These are phyloP conservation scores for Skeletonema tropicum DNA, from an alignment of 108 stramenopile species.

Conservation along the genomic window DNA sequence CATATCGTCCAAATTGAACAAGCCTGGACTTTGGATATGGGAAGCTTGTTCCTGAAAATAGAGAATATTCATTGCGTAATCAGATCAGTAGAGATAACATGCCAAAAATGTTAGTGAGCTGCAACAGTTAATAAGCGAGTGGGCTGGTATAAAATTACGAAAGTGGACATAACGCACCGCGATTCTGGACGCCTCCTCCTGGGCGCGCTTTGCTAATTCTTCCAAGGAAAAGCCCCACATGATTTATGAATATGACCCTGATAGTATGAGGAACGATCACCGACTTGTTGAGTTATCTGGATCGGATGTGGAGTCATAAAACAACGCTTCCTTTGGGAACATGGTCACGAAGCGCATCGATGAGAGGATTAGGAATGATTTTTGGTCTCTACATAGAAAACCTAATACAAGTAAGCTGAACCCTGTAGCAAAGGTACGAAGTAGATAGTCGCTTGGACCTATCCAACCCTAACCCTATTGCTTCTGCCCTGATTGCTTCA, in stretches of 20 bases:
- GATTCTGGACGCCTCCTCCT: constrained; percentile 66
- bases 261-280: not conserved
- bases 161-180: constrained; percentile 40
- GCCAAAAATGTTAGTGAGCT: not conserved
- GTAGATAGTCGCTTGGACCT: too few relatives aligned
- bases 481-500: too few relatives aligned
- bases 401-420: too few relatives aligned
- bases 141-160: not conserved
- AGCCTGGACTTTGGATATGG: not conserved
- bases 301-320: not conserved
- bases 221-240: constrained; percentile 80
- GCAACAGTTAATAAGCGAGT: not conserved
- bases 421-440: too few relatives aligned
- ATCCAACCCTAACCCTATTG: too few relatives aligned
- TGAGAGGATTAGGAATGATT: too few relatives aligned
- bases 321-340: too few relatives aligned
- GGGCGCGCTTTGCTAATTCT: constrained; percentile 72
- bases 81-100: too few relatives aligned
- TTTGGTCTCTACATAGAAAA: too few relatives aligned
- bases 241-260: not conserved
- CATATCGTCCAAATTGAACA: not conserved
- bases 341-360: too few relatives aligned
- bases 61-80: not conserved
- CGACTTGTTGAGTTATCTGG: not conserved
- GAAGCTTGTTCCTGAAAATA: not conserved